Conservation (phyloP, 1,284 basidiomycete genomes). For the Marasmius oreades region DNA sequence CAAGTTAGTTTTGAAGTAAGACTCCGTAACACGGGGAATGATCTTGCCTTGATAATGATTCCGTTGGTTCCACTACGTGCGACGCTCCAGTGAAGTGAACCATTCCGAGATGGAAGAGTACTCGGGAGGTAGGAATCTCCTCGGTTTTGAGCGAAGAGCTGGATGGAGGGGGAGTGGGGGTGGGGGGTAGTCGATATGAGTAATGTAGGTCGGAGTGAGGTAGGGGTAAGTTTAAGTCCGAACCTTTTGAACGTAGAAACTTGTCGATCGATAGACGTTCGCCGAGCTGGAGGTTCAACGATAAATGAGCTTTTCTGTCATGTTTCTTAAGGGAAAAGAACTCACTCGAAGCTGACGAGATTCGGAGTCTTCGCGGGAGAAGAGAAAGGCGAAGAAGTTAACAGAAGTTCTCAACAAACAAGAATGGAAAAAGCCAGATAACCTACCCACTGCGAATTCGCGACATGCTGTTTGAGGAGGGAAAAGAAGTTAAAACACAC, state of each 20-base stretch:
- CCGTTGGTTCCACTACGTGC: conserved; percentile 36
- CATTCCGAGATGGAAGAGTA: conserved; percentile 46
- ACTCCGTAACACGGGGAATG: conserved; percentile 1
- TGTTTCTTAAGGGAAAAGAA: conserved; percentile 4
- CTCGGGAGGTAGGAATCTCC: conserved; percentile 64
- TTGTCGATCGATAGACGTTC: conserved; percentile 53
- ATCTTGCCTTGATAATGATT: conserved; percentile 62
- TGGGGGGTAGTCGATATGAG: too few relatives aligned
- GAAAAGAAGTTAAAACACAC: not conserved
- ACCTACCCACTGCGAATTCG: conserved; percentile 52
- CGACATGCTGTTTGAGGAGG: conserved; percentile 41
- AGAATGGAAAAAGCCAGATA: not conserved
- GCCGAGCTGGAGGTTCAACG: conserved; percentile 37
- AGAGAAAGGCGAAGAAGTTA: not conserved
- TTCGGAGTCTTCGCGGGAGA: conserved; percentile 52
- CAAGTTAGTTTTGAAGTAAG: not conserved
- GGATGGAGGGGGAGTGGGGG: not conserved
- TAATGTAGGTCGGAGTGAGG: too few relatives aligned
- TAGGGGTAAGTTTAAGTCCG: not conserved
- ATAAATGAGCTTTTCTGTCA: conserved; percentile 13
- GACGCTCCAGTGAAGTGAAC: conserved; percentile 62
- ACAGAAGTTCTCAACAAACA: not conserved
- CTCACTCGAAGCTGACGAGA: conserved; percentile 63
- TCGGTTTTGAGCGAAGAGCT: conserved; percentile 61
- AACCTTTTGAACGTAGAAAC: conserved; percentile 67